Conservation (phyloP, 371 early-diverging fungal genomes). For the Fennellomyces sp. region DNA sequence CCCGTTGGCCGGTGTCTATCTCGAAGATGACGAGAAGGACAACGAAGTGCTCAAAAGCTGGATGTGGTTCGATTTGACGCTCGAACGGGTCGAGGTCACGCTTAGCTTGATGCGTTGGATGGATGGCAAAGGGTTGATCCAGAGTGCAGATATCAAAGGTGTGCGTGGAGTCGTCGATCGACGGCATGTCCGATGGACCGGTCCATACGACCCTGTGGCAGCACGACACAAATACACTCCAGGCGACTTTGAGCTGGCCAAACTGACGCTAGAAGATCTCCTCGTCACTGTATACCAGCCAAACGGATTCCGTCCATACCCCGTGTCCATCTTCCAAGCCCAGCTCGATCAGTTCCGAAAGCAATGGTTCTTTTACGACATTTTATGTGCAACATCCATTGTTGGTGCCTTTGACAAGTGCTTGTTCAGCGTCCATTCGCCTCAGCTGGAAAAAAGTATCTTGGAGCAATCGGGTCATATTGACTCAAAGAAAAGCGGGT, state of each 20-base stretch:
- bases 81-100: slow-evolving; percentile 85
- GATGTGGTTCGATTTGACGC: slow-evolving; percentile 79
- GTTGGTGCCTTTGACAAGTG: slow-evolving; percentile 95
- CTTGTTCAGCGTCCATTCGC: slow-evolving; percentile 88
- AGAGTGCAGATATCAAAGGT: slow-evolving; percentile 83
- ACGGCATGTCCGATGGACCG: slow-evolving; percentile 79
- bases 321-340: slow-evolving; percentile 86
- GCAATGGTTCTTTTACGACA: slow-evolving; percentile 93
- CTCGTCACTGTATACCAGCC: slow-evolving; percentile 81
- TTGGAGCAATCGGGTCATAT: slow-evolving; percentile 49
- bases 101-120: slow-evolving; percentile 90
- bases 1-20: slow-evolving; percentile 43
- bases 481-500: slow-evolving; percentile 28
- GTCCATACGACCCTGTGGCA: slow-evolving; percentile 63
- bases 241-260: slow-evolving; percentile 87
- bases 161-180: slow-evolving; percentile 91
- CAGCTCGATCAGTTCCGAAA: slow-evolving; percentile 82
- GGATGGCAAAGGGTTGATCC: slow-evolving; percentile 89
- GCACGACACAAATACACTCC: slow-evolving; percentile 69
- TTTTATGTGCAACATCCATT: slow-evolving; percentile 87
- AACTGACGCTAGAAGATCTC: slow-evolving; percentile 63
- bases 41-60: slow-evolving; percentile 42
- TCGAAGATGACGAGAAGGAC: slow-evolving; percentile 48
- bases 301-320: slow-evolving; percentile 84
- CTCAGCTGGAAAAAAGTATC: slow-evolving; percentile 68